Percentiles rank a stretch among this genome's conserved stretches.
phyloP scores from a whole-genome alignment of 2,329 filamentous ascomycete species.

The Botrytis squamosa region DNA sequence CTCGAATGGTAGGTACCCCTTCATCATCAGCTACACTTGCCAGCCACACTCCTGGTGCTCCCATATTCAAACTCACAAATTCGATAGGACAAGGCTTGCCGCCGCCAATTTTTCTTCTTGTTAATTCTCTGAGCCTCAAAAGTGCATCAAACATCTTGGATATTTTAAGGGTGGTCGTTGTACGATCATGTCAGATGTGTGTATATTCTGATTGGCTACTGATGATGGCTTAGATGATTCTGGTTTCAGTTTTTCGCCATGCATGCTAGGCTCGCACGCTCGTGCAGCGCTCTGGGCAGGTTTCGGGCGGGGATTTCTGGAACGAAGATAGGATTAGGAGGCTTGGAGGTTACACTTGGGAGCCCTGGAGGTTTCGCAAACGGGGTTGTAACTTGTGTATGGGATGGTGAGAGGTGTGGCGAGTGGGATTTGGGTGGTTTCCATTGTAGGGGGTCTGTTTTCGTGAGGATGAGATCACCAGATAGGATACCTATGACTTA shows the following conservation, averaged over 20 bases:
- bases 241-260: conserved; percentile 7
- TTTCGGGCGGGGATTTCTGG: conserved; percentile 17
- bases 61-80: background rate
- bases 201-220: background rate
- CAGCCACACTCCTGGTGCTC: background rate
- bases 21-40: background rate
- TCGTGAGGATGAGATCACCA: background rate
- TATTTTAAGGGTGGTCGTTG: background rate
- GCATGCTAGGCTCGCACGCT: background rate
- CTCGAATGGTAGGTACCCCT: background rate
- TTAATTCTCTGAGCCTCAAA: background rate
- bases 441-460: background rate
- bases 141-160: background rate
- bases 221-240: background rate
- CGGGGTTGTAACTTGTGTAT: background rate
- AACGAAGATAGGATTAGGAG: background rate
- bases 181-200: background rate
- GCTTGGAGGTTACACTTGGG: background rate
- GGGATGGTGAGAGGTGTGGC: background rate
- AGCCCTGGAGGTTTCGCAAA: background rate
- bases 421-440: background rate
- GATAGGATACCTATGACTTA: background rate
- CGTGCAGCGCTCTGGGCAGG: conserved; percentile 5
- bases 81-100: conserved; percentile 3
- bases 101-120: background rate